phyloP scores from a whole-genome alignment of 2,329 filamentous ascomycete genomes.

The Ceratocystis variospora region DNA sequence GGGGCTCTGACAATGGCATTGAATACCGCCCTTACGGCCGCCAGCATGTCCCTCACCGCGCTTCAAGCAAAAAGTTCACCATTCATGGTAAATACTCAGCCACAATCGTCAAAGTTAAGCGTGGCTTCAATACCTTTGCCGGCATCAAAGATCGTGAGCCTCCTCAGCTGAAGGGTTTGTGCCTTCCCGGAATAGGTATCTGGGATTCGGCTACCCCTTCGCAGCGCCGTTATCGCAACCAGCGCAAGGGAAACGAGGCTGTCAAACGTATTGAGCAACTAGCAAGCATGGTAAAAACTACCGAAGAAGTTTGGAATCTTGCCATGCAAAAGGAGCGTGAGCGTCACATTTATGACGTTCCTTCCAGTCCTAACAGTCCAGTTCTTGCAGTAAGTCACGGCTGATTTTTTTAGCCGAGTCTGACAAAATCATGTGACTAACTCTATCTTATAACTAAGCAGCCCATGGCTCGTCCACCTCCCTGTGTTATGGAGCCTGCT shows the following conservation, averaged over 20 bases:
- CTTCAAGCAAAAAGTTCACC: conserved; percentile 4
- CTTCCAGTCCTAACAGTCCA: conserved; percentile 28
- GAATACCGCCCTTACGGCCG: conserved; percentile 14
- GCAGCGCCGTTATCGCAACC: conserved; percentile 61
- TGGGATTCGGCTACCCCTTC: conserved; percentile 65
- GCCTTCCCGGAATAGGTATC: conserved; percentile 66
- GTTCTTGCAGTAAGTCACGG: conserved; percentile 3
- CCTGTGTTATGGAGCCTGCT: neutral
- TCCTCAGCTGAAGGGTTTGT: conserved; percentile 49
- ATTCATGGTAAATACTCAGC: conserved; percentile 15
- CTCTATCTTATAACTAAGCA: neutral
- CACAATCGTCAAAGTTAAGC: conserved; percentile 13
- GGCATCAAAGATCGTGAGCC: conserved; percentile 13
- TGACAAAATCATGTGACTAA: neutral
- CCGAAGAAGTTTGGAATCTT: conserved; percentile 48
- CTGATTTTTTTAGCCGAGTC: neutral
- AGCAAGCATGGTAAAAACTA: conserved; percentile 49
- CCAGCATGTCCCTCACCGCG: neutral
- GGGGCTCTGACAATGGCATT: neutral
- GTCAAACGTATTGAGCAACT: conserved; percentile 50
- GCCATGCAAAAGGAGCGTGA: conserved; percentile 37
- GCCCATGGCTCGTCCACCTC: neutral
- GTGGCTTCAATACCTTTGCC: conserved; percentile 15
- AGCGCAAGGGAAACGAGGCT: conserved; percentile 63
- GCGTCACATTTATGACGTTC: conserved; percentile 45